Conservation (phyloP, 441 rosid genomes). For the Populus hybrid region DNA sequence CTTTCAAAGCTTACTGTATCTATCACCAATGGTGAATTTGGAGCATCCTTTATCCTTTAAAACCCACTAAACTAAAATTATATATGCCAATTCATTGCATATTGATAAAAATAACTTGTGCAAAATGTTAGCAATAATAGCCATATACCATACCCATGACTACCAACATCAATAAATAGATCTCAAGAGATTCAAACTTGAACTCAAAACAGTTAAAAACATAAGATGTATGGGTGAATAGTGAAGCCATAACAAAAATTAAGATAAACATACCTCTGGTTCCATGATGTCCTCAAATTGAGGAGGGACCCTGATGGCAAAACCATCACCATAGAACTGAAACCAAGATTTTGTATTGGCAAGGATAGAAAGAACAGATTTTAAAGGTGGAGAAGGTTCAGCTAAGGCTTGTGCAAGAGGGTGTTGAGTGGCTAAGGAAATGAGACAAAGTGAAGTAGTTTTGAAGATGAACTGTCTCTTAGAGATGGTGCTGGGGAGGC, state of each 20-base stretch:
- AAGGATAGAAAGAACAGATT: conserved; percentile 50
- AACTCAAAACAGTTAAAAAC: background rate
- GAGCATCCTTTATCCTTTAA: background rate
- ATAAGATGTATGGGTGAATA: background rate
- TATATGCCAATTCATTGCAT: background rate
- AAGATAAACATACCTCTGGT: conserved; percentile 59
- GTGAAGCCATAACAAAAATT: background rate
- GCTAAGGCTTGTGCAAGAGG: conserved; percentile 50
- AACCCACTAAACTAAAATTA: background rate
- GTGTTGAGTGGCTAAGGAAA: conserved; percentile 39
- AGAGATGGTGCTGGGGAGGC: conserved; percentile 25
- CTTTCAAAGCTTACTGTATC: background rate
- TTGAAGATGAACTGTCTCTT: conserved; percentile 52
- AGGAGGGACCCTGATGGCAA: conserved; percentile 85
- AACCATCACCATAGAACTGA: conserved; percentile 84
- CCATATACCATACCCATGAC: background rate
- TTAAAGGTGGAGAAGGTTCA: conserved; percentile 46
- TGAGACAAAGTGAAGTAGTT: conserved; percentile 40
- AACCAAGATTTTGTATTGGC: conserved; percentile 82
- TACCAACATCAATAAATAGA: background rate
- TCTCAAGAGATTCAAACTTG: background rate
- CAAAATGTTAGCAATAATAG: background rate
- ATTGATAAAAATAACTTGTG: background rate
- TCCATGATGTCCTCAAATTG: conserved; percentile 74
- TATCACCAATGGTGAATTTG: background rate